Evolutionary conservation across 1,139 yeast genomes (phyloP).

Genomic region (Candida glucosophila): DNA sequence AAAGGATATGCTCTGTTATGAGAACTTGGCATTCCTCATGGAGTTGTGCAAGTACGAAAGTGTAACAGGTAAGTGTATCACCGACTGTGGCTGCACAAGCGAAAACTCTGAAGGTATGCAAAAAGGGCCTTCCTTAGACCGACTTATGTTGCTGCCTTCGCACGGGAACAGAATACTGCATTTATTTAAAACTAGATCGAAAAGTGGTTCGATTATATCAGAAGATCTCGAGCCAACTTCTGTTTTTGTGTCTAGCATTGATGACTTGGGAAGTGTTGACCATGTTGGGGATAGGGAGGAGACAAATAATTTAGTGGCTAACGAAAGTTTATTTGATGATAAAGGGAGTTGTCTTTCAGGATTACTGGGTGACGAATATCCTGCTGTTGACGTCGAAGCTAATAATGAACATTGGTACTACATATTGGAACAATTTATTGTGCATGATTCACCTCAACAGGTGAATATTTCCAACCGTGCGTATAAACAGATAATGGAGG

Average conservation of each 20-base stretch:
- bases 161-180: too few species aligned
- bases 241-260: conserved; percentile 25
- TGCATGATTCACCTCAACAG: conserved; percentile 33
- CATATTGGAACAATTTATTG: conserved; percentile 20
- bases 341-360: conserved; percentile 3
- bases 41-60: conserved; percentile 39
- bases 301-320: conserved; percentile 2
- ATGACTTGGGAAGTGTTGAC: conserved; percentile 15
- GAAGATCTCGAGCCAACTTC: conserved; percentile 17
- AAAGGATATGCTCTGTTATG: conserved; percentile 30
- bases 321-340: too few species aligned
- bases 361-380: conserved; percentile 4
- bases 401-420: conserved; percentile 20
- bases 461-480: conserved; percentile 34
- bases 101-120: too few species aligned
- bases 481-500: conserved; percentile 21
- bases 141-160: too few species aligned
- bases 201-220: too few species aligned
- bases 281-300: conserved; percentile 1
- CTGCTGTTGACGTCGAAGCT: conserved; percentile 8
- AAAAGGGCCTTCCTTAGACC: too few species aligned
- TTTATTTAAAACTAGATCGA: too few species aligned
- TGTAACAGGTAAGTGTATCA: too few species aligned
- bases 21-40: conserved; percentile 36
- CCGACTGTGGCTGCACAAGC: too few species aligned